Evolutionary conservation across 768 basidiomycete species (phyloP), one percentile per base, ranked within the genome.

Genomic region (Suillus bovinus): DNA sequence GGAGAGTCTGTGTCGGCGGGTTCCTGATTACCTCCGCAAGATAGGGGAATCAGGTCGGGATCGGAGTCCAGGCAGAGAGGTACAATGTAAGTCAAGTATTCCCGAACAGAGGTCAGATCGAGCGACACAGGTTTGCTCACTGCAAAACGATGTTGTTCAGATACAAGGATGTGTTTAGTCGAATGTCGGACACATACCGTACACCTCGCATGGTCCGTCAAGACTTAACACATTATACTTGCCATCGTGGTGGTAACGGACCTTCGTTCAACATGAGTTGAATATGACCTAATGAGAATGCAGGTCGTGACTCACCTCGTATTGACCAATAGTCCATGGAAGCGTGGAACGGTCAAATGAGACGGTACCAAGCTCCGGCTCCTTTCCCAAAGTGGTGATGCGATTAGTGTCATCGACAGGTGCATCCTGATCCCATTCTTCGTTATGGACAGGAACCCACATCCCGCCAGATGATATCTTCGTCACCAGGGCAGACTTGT

Each of bases 161-260:
- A 33, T 14, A 14, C n/a, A 5, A 41, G 31, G 61, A 14, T 11
- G 5, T 27, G 24, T 56, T 41, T 4, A 8, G 20, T 7, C n/a
- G 27, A n/a, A 16, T 2, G 52, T 41, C 56, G 54, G 33, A 38
- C 14, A 78, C 90, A 61, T 65, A 94, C 96, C 91, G 64, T 87
- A 93, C 36, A 99, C 88, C 71, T 97, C 94, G 62, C 99, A 79
- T 9, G 94, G 93, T 2, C 89, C 91, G 54, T 91, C 87, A 58
- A 90, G 70, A 59, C 87, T 85, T 85, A 99, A 90, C 61, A 99
- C 97, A 74, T 95, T 97, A 76, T 99, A 92, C 74, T 96, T 98
- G 54, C 94, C 95, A 73, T 97, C 94, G 70, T 98, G 96, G 70
- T 99, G 97, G 72, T 95, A 96, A 4, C 94, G 88, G 63, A 90